Evolutionary conservation across 2,329 filamentous ascomycete species (phyloP), one percentile per base, ranked within the genome.

Genomic region (Balansia obtecta): DNA sequence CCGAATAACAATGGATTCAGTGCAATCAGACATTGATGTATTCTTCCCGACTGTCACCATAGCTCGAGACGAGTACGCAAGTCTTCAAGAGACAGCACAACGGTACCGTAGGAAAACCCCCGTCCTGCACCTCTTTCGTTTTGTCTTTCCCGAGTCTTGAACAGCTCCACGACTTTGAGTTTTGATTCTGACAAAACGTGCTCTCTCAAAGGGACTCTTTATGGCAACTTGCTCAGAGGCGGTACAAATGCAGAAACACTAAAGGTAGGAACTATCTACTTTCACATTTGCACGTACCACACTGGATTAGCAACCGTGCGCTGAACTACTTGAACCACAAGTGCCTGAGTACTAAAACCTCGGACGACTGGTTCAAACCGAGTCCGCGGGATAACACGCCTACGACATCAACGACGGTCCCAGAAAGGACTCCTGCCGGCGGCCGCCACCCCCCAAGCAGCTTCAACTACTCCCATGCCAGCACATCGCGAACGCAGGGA

Each of bases 261-360:
- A 11, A 42, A 51, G 22, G 50, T 51, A 45, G 27, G 5, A 38
- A 37, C 6, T 40, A 6, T 27, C 27, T 15, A 10, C 38, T 10
- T 9, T 37, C 13, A 11, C 20, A 7, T 13, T 16, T 11, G 13
- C n/a, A 12, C 37, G 20, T 30, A 4, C 37, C 27, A 18, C 2
- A n/a, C 15, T 30, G 1, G 27, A n/a, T 13, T 22, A 38, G 38
- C 2, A 22, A 18, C 41, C 38, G 33, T 32, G 30, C 16, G 22
- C 37, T 49, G 7, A 39, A 38, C 38, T 45, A n/a, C 46, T 43
- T 5, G 7, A 37, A 12, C 8, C 20, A 42, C 11, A 52, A 52
- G 50, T 30, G 49, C 38, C 46, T 52, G 37, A 52, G 50, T 27
- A 38, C 34, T 8, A 40, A 45, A 38, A 45, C 32, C 11, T 22